Percentiles rank a stretch among this genome's conserved stretches.
Conservation (phyloP, 1,139 yeast genomes). For the Candida sojae region DNA sequence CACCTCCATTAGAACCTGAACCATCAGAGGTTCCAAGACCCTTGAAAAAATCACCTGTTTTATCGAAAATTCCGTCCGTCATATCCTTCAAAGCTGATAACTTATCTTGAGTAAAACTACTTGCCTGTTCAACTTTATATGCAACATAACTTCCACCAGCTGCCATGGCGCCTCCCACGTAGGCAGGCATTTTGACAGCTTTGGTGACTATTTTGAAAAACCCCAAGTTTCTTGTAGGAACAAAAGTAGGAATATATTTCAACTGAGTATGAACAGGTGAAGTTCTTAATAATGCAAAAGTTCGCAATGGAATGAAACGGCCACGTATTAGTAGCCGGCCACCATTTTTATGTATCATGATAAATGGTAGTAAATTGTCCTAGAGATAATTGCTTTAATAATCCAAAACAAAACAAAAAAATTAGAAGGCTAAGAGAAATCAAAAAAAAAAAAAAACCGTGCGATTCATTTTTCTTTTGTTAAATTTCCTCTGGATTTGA, state of each 20-base stretch:
- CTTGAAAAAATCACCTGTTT: conserved; percentile 45
- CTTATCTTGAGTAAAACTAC: conserved; percentile 67
- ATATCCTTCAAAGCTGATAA: conserved; percentile 61
- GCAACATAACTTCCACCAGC: conserved; percentile 94
- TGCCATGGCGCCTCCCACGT: conserved; percentile 86
- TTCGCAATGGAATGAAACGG: background rate
- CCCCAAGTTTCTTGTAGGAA: conserved; percentile 31
- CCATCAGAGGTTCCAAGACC: conserved; percentile 12
- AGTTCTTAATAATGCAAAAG: conserved; percentile 2
- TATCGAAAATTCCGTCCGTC: conserved; percentile 47
- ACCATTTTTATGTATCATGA: conserved; percentile 9
- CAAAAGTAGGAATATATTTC: conserved; percentile 1
- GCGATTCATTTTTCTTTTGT: background rate
- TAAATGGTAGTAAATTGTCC: background rate
- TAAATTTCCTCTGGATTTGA: background rate
- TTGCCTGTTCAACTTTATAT: conserved; percentile 87
- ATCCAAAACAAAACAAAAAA: background rate
- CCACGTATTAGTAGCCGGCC: conserved; percentile 6
- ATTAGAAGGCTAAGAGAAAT: background rate
- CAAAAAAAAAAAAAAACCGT: background rate
- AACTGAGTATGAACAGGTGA: background rate
- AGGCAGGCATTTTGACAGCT: conserved; percentile 67
- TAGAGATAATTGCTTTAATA: background rate
- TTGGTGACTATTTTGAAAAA: conserved; percentile 51
- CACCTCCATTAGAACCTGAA: conserved; percentile 13